Evolutionary conservation across 257 asterid species (phyloP).

Genomic region (Nicotiana tabacum): DNA sequence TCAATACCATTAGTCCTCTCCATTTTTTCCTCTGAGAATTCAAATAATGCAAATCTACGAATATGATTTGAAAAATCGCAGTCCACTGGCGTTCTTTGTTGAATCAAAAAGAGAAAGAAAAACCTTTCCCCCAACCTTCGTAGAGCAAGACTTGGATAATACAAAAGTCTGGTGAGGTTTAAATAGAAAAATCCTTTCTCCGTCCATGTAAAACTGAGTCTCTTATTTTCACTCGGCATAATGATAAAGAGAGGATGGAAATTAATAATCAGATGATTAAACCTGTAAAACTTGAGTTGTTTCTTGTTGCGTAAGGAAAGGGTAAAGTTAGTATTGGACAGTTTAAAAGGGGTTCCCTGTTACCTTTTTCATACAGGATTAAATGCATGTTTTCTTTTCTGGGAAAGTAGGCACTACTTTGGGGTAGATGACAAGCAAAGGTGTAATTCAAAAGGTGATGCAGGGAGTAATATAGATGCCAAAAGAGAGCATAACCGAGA

Average conservation of each 20-base stretch:
- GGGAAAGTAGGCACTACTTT: too few species aligned
- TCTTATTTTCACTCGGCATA: neutral
- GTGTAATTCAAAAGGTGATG: too few species aligned
- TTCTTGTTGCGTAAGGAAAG: neutral
- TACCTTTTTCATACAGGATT: too few species aligned
- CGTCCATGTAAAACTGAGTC: neutral
- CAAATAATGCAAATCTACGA: neutral
- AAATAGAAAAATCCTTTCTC: neutral
- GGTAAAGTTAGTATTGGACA: too few species aligned
- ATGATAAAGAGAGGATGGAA: neutral
- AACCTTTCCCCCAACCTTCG: neutral
- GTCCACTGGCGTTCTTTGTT: neutral
- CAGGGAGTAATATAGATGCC: too few species aligned
- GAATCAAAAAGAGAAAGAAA: neutral
- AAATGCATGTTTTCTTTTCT: too few species aligned
- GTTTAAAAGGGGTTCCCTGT: too few species aligned
- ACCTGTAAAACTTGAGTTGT: neutral
- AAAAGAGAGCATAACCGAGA: too few species aligned
- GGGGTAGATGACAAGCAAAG: too few species aligned
- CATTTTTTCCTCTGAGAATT: neutral
- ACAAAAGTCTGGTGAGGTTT: neutral
- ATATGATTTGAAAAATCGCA: neutral
- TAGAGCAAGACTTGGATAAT: neutral
- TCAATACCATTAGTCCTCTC: neutral
- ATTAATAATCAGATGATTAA: neutral